Conservation (phyloP, 225 moss, liverwort and hornwort species). For the Takakia lepidozioides region DNA sequence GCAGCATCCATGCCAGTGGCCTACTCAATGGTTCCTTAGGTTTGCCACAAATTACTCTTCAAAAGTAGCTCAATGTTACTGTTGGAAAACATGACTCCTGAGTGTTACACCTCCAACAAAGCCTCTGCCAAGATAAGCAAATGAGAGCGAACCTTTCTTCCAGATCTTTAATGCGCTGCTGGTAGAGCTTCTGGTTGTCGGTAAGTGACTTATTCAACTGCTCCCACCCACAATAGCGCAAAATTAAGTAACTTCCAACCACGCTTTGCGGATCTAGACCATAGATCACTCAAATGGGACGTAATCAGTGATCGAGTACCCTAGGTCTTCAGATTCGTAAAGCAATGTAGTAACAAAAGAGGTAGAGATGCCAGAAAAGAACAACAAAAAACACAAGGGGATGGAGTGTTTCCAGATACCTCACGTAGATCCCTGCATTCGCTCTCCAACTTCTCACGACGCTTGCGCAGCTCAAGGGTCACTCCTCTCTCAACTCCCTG, state of each 20-base stretch:
- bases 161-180: conserved; percentile 65
- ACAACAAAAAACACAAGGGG: too few relatives aligned
- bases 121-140: not conserved
- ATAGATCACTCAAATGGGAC: too few relatives aligned
- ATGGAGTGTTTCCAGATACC: conserved; percentile 18
- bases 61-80: too few relatives aligned
- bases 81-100: too few relatives aligned
- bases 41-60: too few relatives aligned
- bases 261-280: too few relatives aligned
- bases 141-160: conserved; percentile 48
- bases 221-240: not conserved
- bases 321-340: too few relatives aligned
- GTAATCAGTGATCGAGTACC: too few relatives aligned
- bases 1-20: too few relatives aligned
- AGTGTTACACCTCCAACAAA: too few relatives aligned
- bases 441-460: conserved; percentile 65
- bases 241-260: not conserved
- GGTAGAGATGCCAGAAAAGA: not conserved
- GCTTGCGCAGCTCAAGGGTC: conserved; percentile 61
- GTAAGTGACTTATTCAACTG: conserved; percentile 79
- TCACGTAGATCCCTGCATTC: conserved; percentile 70
- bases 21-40: too few relatives aligned
- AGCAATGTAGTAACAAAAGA: too few relatives aligned
- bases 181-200: conserved; percentile 77
- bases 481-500: conserved; percentile 72